Conservation (phyloP, 805 yeast genomes). For the Metschnikowia picachoensis region DNA sequence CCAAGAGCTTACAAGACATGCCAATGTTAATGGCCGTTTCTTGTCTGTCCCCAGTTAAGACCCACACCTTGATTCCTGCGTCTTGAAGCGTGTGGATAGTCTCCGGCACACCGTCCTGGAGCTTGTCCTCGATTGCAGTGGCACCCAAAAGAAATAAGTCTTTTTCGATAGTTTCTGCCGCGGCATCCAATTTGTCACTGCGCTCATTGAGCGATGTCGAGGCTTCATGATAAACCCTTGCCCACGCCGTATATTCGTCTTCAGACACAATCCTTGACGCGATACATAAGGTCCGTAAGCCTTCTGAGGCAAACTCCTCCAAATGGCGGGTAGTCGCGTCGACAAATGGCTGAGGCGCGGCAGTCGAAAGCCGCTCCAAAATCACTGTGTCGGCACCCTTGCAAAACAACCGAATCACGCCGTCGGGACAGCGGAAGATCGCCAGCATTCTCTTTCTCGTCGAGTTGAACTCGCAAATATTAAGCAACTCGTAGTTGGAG, state of each 20-base stretch:
- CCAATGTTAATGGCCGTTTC: slow-evolving; percentile 99
- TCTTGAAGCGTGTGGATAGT: slow-evolving; percentile 92
- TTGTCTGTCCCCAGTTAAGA: slow-evolving; percentile 95
- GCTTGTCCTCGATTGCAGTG: slow-evolving; percentile 96
- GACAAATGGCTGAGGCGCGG: slow-evolving; percentile 67
- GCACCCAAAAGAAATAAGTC: slow-evolving; percentile 85
- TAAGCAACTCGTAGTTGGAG: slow-evolving; percentile 69
- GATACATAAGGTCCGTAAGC: slow-evolving; percentile 89
- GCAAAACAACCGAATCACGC: slow-evolving; percentile 79
- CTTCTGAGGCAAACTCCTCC: slow-evolving; percentile 96
- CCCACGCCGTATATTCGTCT: slow-evolving; percentile 74
- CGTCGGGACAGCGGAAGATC: slow-evolving; percentile 90
- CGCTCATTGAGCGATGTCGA: slow-evolving; percentile 78
- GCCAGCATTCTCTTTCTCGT: slow-evolving; percentile 98
- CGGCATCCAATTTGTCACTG: slow-evolving; percentile 72
- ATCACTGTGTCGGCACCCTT: slow-evolving; percentile 99
- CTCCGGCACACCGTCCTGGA: slow-evolving; percentile 98
- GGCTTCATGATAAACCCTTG: slow-evolving; percentile 64
- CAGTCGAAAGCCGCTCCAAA: slow-evolving; percentile 69
- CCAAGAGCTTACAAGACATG: slow-evolving; percentile 89
- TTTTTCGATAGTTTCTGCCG: slow-evolving; percentile 83
- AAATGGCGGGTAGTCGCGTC: slow-evolving; percentile 79
- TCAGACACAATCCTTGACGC: slow-evolving; percentile 80
- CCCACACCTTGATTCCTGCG: slow-evolving; percentile 98
- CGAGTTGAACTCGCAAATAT: slow-evolving; percentile 94